Evolutionary conservation across 2,329 filamentous ascomycete species (phyloP).

Genomic region (Paraphoma chrysanthemicola): DNA sequence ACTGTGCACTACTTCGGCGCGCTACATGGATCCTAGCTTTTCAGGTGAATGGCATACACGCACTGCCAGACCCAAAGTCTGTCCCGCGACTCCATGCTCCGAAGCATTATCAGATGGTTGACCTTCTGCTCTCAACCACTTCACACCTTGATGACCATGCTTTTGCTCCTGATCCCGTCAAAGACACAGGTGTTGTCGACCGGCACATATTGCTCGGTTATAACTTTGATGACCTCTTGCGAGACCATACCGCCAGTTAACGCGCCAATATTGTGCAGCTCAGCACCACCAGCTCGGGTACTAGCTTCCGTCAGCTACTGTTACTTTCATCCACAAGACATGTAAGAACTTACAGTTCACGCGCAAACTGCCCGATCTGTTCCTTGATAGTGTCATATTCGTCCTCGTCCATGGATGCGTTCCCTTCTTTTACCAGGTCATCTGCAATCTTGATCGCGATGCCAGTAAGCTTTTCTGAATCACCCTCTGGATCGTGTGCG

Average conservation of each 20-base stretch:
- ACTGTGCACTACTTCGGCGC: too few species aligned
- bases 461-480: slow-evolving; percentile 50
- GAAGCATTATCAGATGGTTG: too few species aligned
- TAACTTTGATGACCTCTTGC: slow-evolving; percentile 94
- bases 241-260: slow-evolving; percentile 89
- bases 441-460: slow-evolving; percentile 53
- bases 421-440: slow-evolving; percentile 52
- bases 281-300: slow-evolving; percentile 78
- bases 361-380: slow-evolving; percentile 45
- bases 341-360: slow-evolving; percentile 51
- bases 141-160: slow-evolving; percentile 57
- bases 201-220: slow-evolving; percentile 72
- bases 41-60: background rate
- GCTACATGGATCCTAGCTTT: background rate
- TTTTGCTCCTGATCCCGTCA: slow-evolving; percentile 66
- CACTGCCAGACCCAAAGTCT: background rate
- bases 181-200: slow-evolving; percentile 70
- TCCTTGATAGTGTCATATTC: slow-evolving; percentile 49
- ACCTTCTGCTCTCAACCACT: background rate
- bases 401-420: slow-evolving; percentile 49
- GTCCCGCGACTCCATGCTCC: background rate
- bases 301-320: slow-evolving; percentile 39
- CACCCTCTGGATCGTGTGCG: slow-evolving; percentile 35
- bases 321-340: background rate
- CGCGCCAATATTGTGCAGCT: slow-evolving; percentile 91